phyloP scores from a whole-genome alignment of 805 yeast genomes.

The Maudiozyma bulderi region DNA sequence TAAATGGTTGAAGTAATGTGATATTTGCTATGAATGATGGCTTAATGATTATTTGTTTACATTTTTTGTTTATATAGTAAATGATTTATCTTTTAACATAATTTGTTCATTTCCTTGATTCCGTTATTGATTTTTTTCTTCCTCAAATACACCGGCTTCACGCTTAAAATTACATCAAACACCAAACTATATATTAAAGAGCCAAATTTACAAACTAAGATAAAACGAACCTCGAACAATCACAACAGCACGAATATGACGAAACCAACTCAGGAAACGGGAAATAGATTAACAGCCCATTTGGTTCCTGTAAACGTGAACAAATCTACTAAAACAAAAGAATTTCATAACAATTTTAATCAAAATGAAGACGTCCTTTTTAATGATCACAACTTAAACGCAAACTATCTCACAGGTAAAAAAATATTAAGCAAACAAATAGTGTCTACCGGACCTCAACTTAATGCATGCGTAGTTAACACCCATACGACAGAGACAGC shows the following conservation, averaged over 20 bases:
- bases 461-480: neutral
- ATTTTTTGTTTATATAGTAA: too few species aligned
- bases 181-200: too few species aligned
- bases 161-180: too few species aligned
- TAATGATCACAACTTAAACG: neutral
- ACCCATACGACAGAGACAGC: neutral
- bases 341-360: neutral
- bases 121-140: slow-evolving; percentile 1
- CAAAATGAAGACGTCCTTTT: neutral
- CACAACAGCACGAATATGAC: neutral
- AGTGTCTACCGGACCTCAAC: neutral
- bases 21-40: too few species aligned
- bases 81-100: too few species aligned
- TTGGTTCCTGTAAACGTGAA: neutral
- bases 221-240: neutral
- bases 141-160: too few species aligned
- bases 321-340: neutral
- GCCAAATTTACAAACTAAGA: neutral
- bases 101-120: neutral
- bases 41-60: neutral
- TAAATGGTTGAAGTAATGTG: too few species aligned
- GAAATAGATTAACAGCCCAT: neutral
- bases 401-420: neutral
- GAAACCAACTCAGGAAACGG: neutral
- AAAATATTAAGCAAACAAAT: neutral